Conservation (phyloP, 306 rosid species). For the Gleditsia sinensis region DNA sequence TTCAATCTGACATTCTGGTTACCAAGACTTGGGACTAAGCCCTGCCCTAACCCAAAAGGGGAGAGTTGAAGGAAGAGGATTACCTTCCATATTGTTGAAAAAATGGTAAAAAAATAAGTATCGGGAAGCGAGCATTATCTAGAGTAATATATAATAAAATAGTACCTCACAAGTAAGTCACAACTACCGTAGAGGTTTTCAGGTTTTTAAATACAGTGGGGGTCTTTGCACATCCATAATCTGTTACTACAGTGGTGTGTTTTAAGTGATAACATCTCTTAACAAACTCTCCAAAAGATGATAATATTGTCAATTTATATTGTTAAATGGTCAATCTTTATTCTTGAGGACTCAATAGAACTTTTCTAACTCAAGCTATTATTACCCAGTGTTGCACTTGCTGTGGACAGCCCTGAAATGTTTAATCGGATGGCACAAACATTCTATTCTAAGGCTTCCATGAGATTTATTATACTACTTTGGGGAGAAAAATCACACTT, state of each 20-base stretch:
- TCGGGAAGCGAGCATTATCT: background rate
- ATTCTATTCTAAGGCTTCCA: constrained; percentile 57
- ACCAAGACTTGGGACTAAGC: constrained; percentile 3
- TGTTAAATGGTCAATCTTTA: constrained; percentile 17
- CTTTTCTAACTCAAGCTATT: constrained; percentile 25
- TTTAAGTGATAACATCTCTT: constrained; percentile 1
- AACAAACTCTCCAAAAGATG: background rate
- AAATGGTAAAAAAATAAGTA: background rate
- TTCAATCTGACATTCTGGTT: background rate
- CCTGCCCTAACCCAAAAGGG: background rate
- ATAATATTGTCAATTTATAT: constrained; percentile 1
- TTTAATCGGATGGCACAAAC: constrained; percentile 65
- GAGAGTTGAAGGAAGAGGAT: background rate
- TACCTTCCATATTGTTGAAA: background rate
- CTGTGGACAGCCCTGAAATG: constrained; percentile 82
- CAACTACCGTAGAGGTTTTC: background rate
- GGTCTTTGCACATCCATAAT: constrained; percentile 1
- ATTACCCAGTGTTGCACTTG: constrained; percentile 75
- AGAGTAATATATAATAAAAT: background rate
- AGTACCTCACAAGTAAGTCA: background rate
- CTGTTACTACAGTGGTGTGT: background rate
- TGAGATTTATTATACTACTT: constrained; percentile 78
- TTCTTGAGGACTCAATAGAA: constrained; percentile 24
- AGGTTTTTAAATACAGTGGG: constrained; percentile 10
- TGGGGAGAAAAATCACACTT: constrained; percentile 89